These are phyloP conservation scores for Globisporangium radiosum DNA, from an alignment of 352 stramenopile genomes.

Conservation along the genomic window DNA sequence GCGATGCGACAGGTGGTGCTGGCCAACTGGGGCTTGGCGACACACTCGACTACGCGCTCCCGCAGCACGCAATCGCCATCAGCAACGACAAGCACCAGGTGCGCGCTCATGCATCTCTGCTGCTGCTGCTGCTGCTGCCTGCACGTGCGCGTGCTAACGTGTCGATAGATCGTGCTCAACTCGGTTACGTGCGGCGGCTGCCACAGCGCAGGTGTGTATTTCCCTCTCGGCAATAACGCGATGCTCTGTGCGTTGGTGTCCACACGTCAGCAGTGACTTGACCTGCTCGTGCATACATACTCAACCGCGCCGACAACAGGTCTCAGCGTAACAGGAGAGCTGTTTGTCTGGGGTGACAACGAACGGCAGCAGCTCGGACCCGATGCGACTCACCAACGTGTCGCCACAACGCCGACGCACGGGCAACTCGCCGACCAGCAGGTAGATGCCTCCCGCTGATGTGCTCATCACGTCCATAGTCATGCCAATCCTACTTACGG, in stretches of 20 bases:
- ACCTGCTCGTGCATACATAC: not conserved
- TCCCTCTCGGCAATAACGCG: not conserved
- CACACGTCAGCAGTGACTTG: not conserved
- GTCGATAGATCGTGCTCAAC: conserved; percentile 16
- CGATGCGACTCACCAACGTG: not conserved
- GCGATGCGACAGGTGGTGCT: conserved; percentile 28
- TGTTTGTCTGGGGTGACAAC: conserved; percentile 73
- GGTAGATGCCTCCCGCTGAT: not conserved
- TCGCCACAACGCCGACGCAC: not conserved
- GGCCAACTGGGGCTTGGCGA: conserved; percentile 61
- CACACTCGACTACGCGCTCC: conserved; percentile 44
- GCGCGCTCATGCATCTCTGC: not conserved
- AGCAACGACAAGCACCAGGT: not conserved
- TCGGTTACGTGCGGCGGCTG: conserved; percentile 55
- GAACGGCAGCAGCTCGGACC: conserved; percentile 43
- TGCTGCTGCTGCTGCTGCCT: not conserved
- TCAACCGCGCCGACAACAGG: conserved; percentile 12
- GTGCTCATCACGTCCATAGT: too few species aligned
- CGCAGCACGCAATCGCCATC: conserved; percentile 21
- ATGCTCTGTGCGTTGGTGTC: not conserved
- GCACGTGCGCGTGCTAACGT: not conserved
- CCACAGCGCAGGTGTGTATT: conserved; percentile 50
- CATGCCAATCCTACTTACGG: not conserved
- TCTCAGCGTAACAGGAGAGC: conserved; percentile 14
- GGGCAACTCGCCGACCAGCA: not conserved